Evolutionary conservation across 2,329 filamentous ascomycete genomes (phyloP), one percentile per base, ranked within the genome.

Genomic region (Fonsecaea multimorphosa): DNA sequence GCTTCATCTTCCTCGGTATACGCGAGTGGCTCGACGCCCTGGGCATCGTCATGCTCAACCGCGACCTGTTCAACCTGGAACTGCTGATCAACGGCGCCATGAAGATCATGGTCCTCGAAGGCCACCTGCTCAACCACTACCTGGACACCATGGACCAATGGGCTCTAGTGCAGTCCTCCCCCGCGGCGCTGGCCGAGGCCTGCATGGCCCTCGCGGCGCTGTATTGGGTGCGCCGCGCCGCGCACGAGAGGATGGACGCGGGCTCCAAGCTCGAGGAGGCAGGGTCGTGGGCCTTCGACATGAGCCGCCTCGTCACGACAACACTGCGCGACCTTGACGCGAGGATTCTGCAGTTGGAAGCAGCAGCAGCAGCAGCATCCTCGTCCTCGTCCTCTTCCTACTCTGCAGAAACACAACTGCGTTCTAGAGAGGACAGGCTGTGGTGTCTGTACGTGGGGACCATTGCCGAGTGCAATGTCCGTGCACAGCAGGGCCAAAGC

Each of bases 141-240:
- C 59, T 62, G 8, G 59, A 62, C 24, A 14, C 12, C 22, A 44
- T 62, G 31, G 36, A 62, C 12, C 16, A 32, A 22, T 62, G n/a
- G 22, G 24, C 32, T 34, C 32, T 9, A 9, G 6, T 9, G 36
- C 24, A 29, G 8, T 40, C 49, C 8, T 24, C 49, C 34, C 24
- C 31, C n/a, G 24, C 22, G 52, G 29, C 40, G 22, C 40, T 52
- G 24, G 40, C 34, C 36, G 59, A 51, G 14, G 44, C 59, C 22
- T 55, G 38, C 56, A n/a, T 58, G 16, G 27, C 16, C 38, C 56
- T 62, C 9, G 52, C 49, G 11, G 34, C 51, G 22, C 5, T 49
- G n/a, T 62, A 62, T 16, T 62, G 59, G 59, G 59, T 62, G 32
- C 59, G 59, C 11, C 52, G 59, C 6, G 59, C 52, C 16, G 59